These are phyloP conservation scores for Dothiorella sarmentorum DNA, from an alignment of 2,329 filamentous ascomycete genomes.

Conservation along the genomic window DNA sequence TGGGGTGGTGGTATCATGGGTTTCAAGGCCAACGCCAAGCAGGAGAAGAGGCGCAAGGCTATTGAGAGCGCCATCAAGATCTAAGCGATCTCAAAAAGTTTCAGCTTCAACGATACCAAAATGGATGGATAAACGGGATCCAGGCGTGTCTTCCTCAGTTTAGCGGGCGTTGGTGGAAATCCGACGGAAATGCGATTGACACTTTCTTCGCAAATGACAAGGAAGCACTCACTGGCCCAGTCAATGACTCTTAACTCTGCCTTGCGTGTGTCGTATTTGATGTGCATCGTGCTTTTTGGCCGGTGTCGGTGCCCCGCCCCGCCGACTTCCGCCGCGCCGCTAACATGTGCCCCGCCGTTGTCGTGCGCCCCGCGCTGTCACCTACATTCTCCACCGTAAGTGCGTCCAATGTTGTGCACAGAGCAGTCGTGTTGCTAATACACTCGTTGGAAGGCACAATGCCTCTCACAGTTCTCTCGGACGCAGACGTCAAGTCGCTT, in stretches of 20 bases:
- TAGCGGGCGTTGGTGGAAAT: slow-evolving; percentile 31
- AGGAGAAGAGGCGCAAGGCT: slow-evolving; percentile 91
- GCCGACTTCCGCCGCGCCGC: neutral
- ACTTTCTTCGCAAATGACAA: slow-evolving; percentile 17
- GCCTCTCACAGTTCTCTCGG: slow-evolving; percentile 59
- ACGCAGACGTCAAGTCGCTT: slow-evolving; percentile 53
- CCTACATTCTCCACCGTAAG: neutral
- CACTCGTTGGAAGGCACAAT: slow-evolving; percentile 35
- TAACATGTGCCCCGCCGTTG: neutral
- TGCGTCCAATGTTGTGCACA: neutral
- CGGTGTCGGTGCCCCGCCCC: slow-evolving; percentile 4
- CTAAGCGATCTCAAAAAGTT: slow-evolving; percentile 88
- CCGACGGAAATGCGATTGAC: slow-evolving; percentile 16
- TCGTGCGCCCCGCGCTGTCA: slow-evolving; percentile 1
- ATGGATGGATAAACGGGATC: slow-evolving; percentile 22
- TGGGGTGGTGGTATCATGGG: slow-evolving; percentile 99
- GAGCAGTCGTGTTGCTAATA: neutral
- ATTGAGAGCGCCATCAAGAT: slow-evolving; percentile 96
- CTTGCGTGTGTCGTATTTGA: neutral
- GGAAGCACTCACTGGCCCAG: slow-evolving; percentile 15
- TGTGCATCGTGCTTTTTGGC: neutral
- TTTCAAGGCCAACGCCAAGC: slow-evolving; percentile 77
- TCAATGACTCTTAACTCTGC: neutral
- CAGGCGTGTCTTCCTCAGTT: slow-evolving; percentile 40
- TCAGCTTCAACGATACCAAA: slow-evolving; percentile 24